Evolutionary conservation across 352 stramenopile genomes (phyloP).

Genomic region (Phytophthora cajani): DNA sequence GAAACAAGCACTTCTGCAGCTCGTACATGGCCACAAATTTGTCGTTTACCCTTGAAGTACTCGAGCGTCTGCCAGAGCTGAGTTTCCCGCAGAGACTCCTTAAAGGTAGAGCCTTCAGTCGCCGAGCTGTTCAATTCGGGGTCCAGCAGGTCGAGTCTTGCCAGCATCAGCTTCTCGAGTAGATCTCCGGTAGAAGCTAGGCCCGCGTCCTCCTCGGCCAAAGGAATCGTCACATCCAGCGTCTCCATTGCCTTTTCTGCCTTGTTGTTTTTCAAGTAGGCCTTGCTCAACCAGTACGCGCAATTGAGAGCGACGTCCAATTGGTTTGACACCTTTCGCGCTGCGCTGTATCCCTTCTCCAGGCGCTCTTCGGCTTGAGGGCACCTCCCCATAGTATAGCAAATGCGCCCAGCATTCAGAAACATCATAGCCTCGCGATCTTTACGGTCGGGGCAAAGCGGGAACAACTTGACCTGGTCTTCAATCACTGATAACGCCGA

Average conservation of each 20-base stretch:
- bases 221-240: conserved; percentile 32
- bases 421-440: conserved; percentile 58
- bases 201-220: conserved; percentile 30
- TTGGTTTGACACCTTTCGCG: conserved; percentile 28
- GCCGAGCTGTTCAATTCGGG: conserved; percentile 15
- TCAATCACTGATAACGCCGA: conserved; percentile 61
- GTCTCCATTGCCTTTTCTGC: conserved; percentile 35
- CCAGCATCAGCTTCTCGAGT: conserved; percentile 54
- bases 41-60: conserved; percentile 60
- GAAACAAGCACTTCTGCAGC: conserved; percentile 38
- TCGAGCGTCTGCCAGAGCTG: conserved; percentile 51
- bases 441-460: conserved; percentile 45
- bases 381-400: conserved; percentile 59
- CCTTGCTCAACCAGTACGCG: conserved; percentile 62
- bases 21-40: conserved; percentile 54
- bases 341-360: conserved; percentile 43
- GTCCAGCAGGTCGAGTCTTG: conserved; percentile 56
- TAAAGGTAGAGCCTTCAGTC: conserved; percentile 6
- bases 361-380: conserved; percentile 54
- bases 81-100: conserved; percentile 19
- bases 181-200: conserved; percentile 38
- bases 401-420: conserved; percentile 66
- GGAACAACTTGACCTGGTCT: conserved; percentile 56
- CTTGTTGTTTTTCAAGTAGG: conserved; percentile 44
- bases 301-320: conserved; percentile 51